phyloP scores from a whole-genome alignment of 768 basidiomycete genomes.

The Termitomyces sp. region DNA sequence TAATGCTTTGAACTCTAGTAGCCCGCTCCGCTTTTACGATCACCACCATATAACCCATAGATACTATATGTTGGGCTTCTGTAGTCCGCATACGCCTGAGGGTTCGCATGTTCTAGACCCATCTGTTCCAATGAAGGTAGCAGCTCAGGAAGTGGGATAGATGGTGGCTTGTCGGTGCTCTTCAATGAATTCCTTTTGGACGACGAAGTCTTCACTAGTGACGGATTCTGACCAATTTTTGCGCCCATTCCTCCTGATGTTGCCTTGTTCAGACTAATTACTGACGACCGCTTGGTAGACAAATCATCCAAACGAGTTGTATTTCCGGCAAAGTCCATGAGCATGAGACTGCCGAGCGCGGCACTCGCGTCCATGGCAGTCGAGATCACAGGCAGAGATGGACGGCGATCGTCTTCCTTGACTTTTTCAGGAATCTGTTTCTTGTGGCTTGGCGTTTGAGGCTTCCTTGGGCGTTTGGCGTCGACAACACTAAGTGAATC shows the following conservation, averaged over 20 bases:
- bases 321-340: conserved; percentile 42
- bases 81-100: conserved; percentile 59
- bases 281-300: conserved; percentile 9
- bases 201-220: background rate
- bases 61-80: conserved; percentile 81
- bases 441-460: conserved; percentile 7
- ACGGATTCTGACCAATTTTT: background rate
- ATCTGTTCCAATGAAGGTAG: conserved; percentile 73
- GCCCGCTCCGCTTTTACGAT: conserved; percentile 41
- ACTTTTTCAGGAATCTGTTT: conserved; percentile 12
- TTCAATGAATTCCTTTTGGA: conserved; percentile 9
- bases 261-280: conserved; percentile 26
- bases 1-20: background rate
- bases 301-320: conserved; percentile 1
- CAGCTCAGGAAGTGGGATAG: conserved; percentile 75
- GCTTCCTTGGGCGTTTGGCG: conserved; percentile 17
- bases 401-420: conserved; percentile 15
- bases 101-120: conserved; percentile 60
- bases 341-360: conserved; percentile 54
- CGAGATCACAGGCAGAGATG: conserved; percentile 14
- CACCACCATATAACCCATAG: conserved; percentile 64
- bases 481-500: conserved; percentile 63
- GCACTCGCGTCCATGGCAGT: conserved; percentile 36
- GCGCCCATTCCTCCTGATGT: background rate
- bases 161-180: conserved; percentile 59